phyloP scores from a whole-genome alignment of 495 filamentous ascomycete species.

The Podospora sp. region DNA sequence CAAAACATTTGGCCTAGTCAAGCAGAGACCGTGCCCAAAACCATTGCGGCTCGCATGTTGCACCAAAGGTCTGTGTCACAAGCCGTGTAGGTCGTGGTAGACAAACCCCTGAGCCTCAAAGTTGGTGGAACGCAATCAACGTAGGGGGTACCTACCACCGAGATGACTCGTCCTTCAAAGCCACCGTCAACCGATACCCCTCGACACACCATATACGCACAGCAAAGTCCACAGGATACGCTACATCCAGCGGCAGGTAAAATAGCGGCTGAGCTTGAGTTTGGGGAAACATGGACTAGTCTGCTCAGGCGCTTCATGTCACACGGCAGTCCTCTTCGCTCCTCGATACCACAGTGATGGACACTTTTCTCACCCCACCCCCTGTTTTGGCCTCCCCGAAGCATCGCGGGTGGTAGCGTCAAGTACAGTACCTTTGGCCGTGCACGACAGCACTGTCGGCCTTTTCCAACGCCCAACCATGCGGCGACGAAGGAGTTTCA shows the following conservation, averaged over 20 bases:
- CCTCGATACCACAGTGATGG: background rate
- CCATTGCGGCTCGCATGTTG: background rate
- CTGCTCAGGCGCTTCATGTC: background rate
- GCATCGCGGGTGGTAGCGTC: background rate
- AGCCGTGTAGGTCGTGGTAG: background rate
- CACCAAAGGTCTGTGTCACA: background rate
- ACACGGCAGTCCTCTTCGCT: background rate
- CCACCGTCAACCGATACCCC: background rate
- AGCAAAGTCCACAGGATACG: too few species aligned
- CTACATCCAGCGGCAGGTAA: too few species aligned
- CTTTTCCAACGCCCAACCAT: background rate
- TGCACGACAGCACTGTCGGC: background rate
- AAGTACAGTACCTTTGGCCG: background rate
- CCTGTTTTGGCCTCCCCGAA: background rate
- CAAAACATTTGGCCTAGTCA: background rate
- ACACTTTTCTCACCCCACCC: background rate
- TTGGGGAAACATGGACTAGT: too few species aligned
- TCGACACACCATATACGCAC: background rate
- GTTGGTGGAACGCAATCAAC: slow-evolving; percentile 7
- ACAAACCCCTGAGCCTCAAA: slow-evolving; percentile 1
- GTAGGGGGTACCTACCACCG: too few species aligned
- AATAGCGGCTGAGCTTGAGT: too few species aligned
- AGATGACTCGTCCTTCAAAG: background rate
- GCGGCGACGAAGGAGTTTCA: background rate
- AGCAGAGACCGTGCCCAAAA: background rate